Evolutionary conservation across 2,329 filamentous ascomycete genomes (phyloP), one percentile per base, ranked within the genome.

Genomic region (Eurotiales sp.): DNA sequence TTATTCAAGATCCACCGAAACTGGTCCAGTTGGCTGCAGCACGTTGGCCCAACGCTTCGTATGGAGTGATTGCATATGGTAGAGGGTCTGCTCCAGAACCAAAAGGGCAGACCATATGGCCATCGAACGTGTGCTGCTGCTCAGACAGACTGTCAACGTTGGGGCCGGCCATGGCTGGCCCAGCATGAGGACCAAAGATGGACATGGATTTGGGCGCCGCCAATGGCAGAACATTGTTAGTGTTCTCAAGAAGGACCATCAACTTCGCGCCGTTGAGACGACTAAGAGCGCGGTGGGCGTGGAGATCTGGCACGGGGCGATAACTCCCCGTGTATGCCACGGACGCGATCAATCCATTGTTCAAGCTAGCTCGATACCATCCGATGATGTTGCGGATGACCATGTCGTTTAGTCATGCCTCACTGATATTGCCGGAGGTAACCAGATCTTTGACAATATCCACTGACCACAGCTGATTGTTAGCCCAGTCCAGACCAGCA

Each of bases 401-500:
- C 83, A 86, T 87, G 54, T 87, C 81, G 46, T 78, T 73, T 0
- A 88, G 53, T 5, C 84, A 75, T 1, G 70, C 67, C 50, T 79
- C 71, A 0, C 81, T 67, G 0, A 88, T 67, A 0, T 78, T 78
- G 1, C 83, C 83, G 56, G 86, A 84, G 10, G 72, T 71, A 12
- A 88, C 78, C 0, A 84, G 80, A 4, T 75, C 66, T 1, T 75
- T 71, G 0, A 88, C 74, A 36, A 72, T 68, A 0, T 48, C 45
- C 14, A 30, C 22, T 0, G 48, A 52, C 61, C 61, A 65, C 2
- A 49, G 47, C 0, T 32, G 39, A 23, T 17, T 32, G 8, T 22
- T 42, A 12, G 27, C 43, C 87, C 93, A 90, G 67, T 95, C 90
- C 21, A 93, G 74, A 34, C 88, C 89, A 19, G 87, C 86, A 32